Evolutionary conservation across 257 asterid species (phyloP).

Genomic region (Penstemon barbatus): DNA sequence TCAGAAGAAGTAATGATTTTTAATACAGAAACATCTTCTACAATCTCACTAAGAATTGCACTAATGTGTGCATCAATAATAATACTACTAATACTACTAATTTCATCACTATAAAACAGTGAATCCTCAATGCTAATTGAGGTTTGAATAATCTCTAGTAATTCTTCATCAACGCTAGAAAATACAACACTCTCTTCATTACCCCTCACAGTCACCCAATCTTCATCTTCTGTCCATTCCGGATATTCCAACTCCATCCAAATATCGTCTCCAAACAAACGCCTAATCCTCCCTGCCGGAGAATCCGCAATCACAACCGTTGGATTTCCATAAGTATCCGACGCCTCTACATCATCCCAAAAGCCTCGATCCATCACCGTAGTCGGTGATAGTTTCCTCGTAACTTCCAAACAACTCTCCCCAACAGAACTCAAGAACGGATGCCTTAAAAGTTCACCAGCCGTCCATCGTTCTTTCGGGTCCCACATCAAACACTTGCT

Average conservation of each 20-base stretch:
- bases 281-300: slow-evolving; percentile 47
- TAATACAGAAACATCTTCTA: slow-evolving; percentile 29
- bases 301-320: slow-evolving; percentile 29
- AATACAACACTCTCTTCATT: slow-evolving; percentile 36
- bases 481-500: slow-evolving; percentile 57
- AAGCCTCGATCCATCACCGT: slow-evolving; percentile 62
- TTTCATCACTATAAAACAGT: slow-evolving; percentile 31
- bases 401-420: slow-evolving; percentile 17
- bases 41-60: slow-evolving; percentile 23
- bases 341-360: slow-evolving; percentile 63
- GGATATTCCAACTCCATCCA: slow-evolving; percentile 24
- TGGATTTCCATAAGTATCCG: slow-evolving; percentile 28
- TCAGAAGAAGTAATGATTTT: slow-evolving; percentile 26
- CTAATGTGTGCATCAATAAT: slow-evolving; percentile 20
- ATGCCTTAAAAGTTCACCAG: slow-evolving; percentile 64
- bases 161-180: slow-evolving; percentile 25
- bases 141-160: not conserved
- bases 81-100: slow-evolving; percentile 24
- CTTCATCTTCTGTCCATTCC: slow-evolving; percentile 52
- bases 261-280: slow-evolving; percentile 32
- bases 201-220: slow-evolving; percentile 67
- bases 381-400: slow-evolving; percentile 59
- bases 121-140: slow-evolving; percentile 30
- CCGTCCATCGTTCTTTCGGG: slow-evolving; percentile 60
- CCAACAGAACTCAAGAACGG: slow-evolving; percentile 44